A percentile compares a stretch with the other conserved stretches of the same genome.
phyloP scores from a whole-genome alignment of 345 rosid species.

The Salix koriyanagi region DNA sequence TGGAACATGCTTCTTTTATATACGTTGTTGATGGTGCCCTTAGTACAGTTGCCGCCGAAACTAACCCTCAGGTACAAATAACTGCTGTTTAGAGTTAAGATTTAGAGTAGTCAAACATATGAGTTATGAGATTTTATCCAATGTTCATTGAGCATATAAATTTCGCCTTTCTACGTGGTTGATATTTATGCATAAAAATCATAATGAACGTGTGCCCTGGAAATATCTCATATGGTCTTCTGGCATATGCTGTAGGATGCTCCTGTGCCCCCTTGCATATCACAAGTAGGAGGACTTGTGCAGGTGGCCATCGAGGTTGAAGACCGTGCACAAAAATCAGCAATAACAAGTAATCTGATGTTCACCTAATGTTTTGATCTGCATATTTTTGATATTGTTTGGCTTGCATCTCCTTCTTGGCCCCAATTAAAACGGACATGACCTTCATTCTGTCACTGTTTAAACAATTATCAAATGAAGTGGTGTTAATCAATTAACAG shows the following conservation, averaged over 20 bases:
- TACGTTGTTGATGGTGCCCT: slow-evolving; percentile 78
- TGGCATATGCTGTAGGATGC: slow-evolving; percentile 52
- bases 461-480: background rate
- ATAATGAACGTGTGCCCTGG: background rate
- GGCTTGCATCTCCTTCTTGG: background rate
- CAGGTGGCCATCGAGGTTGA: slow-evolving; percentile 94
- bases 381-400: background rate
- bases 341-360: slow-evolving; percentile 66
- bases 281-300: slow-evolving; percentile 90
- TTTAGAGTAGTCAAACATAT: background rate
- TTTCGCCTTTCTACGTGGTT: background rate
- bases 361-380: background rate
- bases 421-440: background rate
- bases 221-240: slow-evolving; percentile 4
- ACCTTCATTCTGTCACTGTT: background rate
- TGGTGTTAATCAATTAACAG: background rate
- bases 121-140: background rate
- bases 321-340: slow-evolving; percentile 90
- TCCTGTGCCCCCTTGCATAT: slow-evolving; percentile 91
- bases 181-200: background rate
- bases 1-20: slow-evolving; percentile 62
- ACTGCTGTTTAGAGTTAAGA: background rate
- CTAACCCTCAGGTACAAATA: slow-evolving; percentile 66
- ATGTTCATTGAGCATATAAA: background rate
- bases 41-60: slow-evolving; percentile 92